Evolutionary conservation across 768 basidiomycete genomes (phyloP), one percentile per base, ranked within the genome.

Genomic region (Auricularia cornea): DNA sequence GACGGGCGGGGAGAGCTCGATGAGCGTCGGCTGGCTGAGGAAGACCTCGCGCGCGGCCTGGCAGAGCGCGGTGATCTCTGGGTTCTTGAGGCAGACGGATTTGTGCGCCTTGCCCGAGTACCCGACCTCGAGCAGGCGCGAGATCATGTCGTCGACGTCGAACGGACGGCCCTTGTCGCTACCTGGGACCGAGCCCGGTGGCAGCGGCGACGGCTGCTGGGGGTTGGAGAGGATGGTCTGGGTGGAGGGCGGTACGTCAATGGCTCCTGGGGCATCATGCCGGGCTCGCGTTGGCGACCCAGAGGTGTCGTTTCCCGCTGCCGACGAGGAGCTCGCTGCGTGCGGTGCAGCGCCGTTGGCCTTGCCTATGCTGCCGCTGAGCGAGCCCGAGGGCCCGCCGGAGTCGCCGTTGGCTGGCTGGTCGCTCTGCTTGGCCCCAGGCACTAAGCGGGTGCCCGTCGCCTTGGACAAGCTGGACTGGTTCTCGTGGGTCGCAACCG

Each of bases 101-200:
- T 97, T 98, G 81, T 89, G 93, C 68, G 98, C 91, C 83, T 98
- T 99, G 74, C 95, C 96, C 4, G 91, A 92, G 74, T 98, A 99
- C 3, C 96, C 97, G 6, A 97, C 94, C 69, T 98, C 95, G 67
- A 99, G 81, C 56, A 99, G 83, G 60, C 96, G 87, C 72, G 90
- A 88, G 71, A 99, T 98, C 91, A 98, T 97, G 75, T 98, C 95
- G 76, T 98, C 96, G 63, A 98, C 86, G 75, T 99, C 97, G 69
- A 98, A 80, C 56, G 84, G 85, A 72, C 82, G 86, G 64, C 79
- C 77, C 75, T 81, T 87, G 62, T 83, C 84, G 74, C 84, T 87
- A 67, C 77, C 70, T 29, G 60, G 72, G 80, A 56, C 72, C 71
- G 31, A 71, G 38, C 71, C 78, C 80, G n/a, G 70, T 67, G 12